Evolutionary conservation across 306 rosid species (phyloP), one percentile per base, ranked within the genome.

Genomic region (Prosopis cineraria): DNA sequence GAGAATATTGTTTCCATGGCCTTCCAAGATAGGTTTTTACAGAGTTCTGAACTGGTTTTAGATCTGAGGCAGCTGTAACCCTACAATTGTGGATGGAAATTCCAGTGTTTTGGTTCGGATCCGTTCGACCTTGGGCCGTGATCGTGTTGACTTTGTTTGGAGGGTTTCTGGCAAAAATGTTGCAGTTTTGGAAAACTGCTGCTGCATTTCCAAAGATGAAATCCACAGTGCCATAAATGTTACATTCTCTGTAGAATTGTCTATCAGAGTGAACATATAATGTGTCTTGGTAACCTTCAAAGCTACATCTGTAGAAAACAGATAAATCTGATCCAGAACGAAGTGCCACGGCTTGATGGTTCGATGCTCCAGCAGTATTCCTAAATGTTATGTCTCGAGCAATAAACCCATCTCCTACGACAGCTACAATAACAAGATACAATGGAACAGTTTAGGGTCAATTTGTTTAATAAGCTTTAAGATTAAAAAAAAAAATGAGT

Each of bases 271-370:
- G 77, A 24, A 85, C 88, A 34, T 88, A 90, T 4, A 91, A 70
- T 3, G 97, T 91, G 87, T 91, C 97, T 76, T 91, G 97, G 62
- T 63, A 90, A 13, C 97, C 97, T 77, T 88, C 91, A 24, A 91
- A 87, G 52, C 94, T 70, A n/a, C 97, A 91, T 3, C 56, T 83
- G 24, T 90, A 91, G 36, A 88, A 90, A 0, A 84, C 87, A 0
- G 97, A 90, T 47, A 86, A 74, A 16, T 91, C 94, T 0, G 94
- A 89, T 8, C 89, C 87, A 2, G 91, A 89, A 9, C 93, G 88
- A 5, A 89, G 64, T 12, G 93, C 93, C 48, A 89, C 91, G 1
- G 91, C 91, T 53, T 89, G 93, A 29, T 87, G 86, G 29, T 85
- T 89, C 24, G 79, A 43, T 5, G 88, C 77, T 4, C 93, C 91